Conservation (phyloP, 805 yeast species). For the Pachysolen tannophilus region DNA sequence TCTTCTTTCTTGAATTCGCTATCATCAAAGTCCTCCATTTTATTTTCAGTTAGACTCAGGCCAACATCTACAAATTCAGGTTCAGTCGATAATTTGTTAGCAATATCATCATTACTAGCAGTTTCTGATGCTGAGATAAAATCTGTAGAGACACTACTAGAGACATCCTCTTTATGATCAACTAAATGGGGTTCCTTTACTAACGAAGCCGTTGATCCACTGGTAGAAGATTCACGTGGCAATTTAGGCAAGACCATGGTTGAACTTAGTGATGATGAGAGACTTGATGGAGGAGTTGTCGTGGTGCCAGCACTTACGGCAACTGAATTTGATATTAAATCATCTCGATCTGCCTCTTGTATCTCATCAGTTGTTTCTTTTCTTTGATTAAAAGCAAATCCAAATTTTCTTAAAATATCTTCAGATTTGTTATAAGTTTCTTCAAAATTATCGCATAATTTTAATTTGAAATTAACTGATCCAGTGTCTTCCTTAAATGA, state of each 20-base stretch:
- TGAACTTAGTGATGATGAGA: conserved; percentile 3
- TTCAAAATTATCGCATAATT: not conserved
- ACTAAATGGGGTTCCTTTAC: no score
- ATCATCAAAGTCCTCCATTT: no score
- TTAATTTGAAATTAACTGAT: no score
- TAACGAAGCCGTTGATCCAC: not conserved
- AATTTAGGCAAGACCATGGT: conserved; percentile 8
- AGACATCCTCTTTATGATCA: not conserved
- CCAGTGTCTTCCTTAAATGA: no score
- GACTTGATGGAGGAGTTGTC: not conserved
- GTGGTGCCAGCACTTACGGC: not conserved
- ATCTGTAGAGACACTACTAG: not conserved
- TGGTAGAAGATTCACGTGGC: not conserved
- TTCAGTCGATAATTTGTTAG: conserved; percentile 4
- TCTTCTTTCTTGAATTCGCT: no score
- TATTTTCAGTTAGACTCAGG: no score
- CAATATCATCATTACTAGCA: not conserved
- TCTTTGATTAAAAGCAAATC: no score
- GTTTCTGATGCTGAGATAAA: not conserved
- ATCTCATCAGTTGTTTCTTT: no score
- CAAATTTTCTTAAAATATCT: not conserved
- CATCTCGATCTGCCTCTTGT: no score
- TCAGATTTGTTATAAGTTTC: not conserved
- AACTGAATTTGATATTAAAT: not conserved
- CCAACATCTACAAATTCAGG: conserved; percentile 5